phyloP scores from a whole-genome alignment of 306 rosid genomes.

The Spatholobus suberectus region DNA sequence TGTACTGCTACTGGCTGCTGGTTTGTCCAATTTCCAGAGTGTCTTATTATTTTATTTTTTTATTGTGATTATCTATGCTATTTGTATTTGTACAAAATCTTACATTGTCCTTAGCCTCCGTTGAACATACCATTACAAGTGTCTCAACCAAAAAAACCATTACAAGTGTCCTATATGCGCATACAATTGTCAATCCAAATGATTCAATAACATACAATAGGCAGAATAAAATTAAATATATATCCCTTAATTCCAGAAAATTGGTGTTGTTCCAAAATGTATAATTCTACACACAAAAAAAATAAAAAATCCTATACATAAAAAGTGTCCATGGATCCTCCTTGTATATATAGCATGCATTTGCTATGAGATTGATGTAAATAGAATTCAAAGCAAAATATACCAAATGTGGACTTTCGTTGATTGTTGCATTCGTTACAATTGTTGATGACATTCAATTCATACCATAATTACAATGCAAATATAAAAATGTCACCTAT shows the following conservation, averaged over 20 bases:
- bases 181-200: not conserved
- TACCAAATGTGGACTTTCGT: not conserved
- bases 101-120: not conserved
- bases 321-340: not conserved
- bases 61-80: too few species aligned
- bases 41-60: too few species aligned
- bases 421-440: not conserved
- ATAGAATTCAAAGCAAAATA: too few species aligned
- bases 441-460: not conserved
- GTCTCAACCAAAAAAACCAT: too few species aligned
- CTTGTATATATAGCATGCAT: not conserved
- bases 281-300: too few species aligned
- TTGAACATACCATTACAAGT: not conserved
- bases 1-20: not conserved
- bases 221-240: not conserved
- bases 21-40: not conserved
- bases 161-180: not conserved
- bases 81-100: not conserved
- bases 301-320: not conserved
- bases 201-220: too few species aligned
- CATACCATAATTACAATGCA: not conserved
- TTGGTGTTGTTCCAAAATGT: not conserved
- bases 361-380: too few species aligned
- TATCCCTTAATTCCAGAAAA: not conserved
- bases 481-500: too few species aligned